phyloP scores from a whole-genome alignment of 2,329 filamentous ascomycete genomes.

The Colletotrichum sp. region DNA sequence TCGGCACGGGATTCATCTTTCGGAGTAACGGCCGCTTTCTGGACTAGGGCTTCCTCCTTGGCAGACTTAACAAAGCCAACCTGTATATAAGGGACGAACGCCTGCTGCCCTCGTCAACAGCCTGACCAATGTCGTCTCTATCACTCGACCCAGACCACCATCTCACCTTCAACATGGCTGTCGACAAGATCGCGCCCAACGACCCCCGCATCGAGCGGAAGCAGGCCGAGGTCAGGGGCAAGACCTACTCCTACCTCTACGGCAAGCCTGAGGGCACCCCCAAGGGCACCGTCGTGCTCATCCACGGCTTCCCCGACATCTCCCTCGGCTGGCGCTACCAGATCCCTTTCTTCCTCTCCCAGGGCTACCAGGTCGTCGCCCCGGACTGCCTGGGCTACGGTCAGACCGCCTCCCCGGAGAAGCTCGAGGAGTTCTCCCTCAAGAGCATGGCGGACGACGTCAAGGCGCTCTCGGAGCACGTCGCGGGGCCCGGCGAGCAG shows the following conservation, averaged over 20 bases:
- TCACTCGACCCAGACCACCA: not conserved
- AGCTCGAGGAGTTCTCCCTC: slow-evolving; percentile 57
- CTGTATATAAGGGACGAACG: not conserved
- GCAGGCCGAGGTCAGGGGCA: slow-evolving; percentile 68
- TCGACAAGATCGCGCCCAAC: slow-evolving; percentile 68
- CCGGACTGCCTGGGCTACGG: slow-evolving; percentile 91
- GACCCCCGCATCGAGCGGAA: slow-evolving; percentile 72
- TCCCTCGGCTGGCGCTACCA: slow-evolving; percentile 89
- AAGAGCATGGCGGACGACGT: slow-evolving; percentile 80
- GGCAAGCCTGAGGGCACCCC: slow-evolving; percentile 52
- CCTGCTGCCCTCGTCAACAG: not conserved
- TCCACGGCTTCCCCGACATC: slow-evolving; percentile 86
- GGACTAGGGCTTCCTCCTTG: not conserved
- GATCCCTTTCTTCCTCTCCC: slow-evolving; percentile 75
- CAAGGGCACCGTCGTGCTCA: slow-evolving; percentile 51
- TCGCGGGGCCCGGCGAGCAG: slow-evolving; percentile 43
- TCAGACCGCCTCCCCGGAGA: slow-evolving; percentile 71
- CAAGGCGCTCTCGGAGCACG: slow-evolving; percentile 69
- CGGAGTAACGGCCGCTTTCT: not conserved
- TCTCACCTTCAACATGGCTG: slow-evolving; percentile 45
- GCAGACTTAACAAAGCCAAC: not conserved
- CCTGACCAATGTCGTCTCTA: not conserved
- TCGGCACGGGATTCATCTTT: not conserved
- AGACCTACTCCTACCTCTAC: slow-evolving; percentile 72
- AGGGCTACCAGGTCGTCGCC: slow-evolving; percentile 80